Evolutionary conservation across 495 filamentous ascomycete species (phyloP).

Genomic region (Lichenothelia convexa): DNA sequence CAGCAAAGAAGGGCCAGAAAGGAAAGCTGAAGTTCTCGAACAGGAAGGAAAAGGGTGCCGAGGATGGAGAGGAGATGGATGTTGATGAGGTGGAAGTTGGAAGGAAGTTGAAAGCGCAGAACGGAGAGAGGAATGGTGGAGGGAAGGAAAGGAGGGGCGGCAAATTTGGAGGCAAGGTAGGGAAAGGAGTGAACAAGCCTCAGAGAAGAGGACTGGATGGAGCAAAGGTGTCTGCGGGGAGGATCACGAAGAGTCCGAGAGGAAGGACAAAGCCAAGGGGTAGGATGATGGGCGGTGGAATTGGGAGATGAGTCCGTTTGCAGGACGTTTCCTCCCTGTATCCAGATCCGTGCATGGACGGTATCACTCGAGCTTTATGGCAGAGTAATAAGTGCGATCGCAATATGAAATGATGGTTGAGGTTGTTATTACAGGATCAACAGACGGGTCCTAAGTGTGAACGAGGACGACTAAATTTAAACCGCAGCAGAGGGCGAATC

Average conservation of each 20-base stretch:
- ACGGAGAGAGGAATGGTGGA: constrained; percentile 1
- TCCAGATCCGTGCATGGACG: too few species aligned
- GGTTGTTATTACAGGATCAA: too few species aligned
- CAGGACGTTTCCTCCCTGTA: too few species aligned
- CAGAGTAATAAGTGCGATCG: too few species aligned
- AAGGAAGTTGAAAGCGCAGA: constrained; percentile 3
- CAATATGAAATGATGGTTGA: too few species aligned
- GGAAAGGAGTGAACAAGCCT: constrained; percentile 24
- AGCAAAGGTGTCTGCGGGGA: constrained; percentile 12
- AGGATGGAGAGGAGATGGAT: constrained; percentile 52
- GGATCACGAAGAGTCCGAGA: too few species aligned
- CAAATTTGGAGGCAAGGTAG: constrained; percentile 20
- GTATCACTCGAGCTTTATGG: too few species aligned
- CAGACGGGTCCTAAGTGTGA: too few species aligned
- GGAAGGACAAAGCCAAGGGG: too few species aligned
- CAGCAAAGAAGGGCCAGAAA: constrained; percentile 58
- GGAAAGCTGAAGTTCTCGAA: constrained; percentile 79
- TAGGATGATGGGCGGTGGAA: constrained; percentile 7
- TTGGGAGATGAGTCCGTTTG: too few species aligned
- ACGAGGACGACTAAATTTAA: too few species aligned
- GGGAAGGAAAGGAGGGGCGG: not conserved
- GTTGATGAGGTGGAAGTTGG: constrained; percentile 42
- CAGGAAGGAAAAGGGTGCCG: constrained; percentile 38
- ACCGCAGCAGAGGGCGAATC: too few species aligned
- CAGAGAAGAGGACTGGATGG: constrained; percentile 5